Conservation (phyloP, 2,329 filamentous ascomycete genomes). For the Hymenoscyphus occultus region DNA sequence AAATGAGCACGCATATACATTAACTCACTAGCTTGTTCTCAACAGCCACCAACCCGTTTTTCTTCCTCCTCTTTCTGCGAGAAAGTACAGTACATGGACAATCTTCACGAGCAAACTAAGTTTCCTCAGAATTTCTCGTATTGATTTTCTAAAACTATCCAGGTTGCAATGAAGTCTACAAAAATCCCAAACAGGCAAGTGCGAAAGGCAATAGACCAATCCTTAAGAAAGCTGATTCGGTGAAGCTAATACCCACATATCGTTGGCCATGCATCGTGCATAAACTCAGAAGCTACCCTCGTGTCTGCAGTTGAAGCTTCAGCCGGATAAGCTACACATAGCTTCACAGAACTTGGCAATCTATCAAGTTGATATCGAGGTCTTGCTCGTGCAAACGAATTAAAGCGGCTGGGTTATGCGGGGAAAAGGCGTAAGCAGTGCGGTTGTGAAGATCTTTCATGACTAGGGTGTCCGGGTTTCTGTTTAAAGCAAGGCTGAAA, state of each 20-base stretch:
- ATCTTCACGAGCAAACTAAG: background rate
- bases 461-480: background rate
- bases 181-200: background rate
- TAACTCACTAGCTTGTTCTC: background rate
- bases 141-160: background rate
- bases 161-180: background rate
- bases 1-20: background rate
- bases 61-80: background rate
- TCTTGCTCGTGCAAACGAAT: background rate
- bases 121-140: background rate
- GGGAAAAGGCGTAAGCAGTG: background rate
- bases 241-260: background rate
- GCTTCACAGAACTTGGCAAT: background rate
- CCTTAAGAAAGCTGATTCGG: background rate
- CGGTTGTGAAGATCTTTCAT: background rate
- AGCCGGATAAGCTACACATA: background rate
- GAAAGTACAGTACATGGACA: background rate
- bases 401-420: background rate
- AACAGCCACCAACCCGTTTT: background rate
- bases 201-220: background rate
- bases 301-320: background rate
- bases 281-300: background rate
- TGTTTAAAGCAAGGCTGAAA: no score
- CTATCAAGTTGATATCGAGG: background rate
- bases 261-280: background rate